A percentile compares a stretch with the other conserved stretches of the same genome.
phyloP scores from a whole-genome alignment of 495 filamentous ascomycete species.

The Tuber melanosporum region DNA sequence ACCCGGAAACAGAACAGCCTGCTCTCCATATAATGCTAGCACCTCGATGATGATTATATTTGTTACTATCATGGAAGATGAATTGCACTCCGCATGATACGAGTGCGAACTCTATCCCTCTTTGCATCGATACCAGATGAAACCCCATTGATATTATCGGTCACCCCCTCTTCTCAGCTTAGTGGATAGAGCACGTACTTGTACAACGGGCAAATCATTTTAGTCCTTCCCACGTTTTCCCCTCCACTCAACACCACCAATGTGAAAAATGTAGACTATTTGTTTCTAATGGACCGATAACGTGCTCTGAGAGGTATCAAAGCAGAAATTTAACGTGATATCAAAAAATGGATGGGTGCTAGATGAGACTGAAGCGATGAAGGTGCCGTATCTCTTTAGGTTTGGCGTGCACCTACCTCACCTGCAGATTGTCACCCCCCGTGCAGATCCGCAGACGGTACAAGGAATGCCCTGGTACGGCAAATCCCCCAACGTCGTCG shows the following conservation, averaged over 20 bases:
- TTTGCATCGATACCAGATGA: background rate
- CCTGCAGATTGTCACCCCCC: conserved; percentile 8
- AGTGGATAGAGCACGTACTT: background rate
- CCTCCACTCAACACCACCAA: background rate
- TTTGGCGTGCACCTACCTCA: background rate
- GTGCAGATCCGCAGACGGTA: conserved; percentile 21
- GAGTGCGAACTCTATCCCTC: background rate
- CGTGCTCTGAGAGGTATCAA: background rate
- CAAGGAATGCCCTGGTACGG: conserved; percentile 15
- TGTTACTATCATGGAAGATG: background rate
- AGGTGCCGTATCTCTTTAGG: background rate
- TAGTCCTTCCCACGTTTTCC: background rate
- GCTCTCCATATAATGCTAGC: background rate
- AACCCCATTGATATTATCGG: background rate
- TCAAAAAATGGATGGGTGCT: background rate
- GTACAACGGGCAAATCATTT: background rate
- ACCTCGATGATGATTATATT: background rate
- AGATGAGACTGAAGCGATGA: background rate
- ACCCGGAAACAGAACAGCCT: background rate
- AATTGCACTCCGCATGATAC: background rate
- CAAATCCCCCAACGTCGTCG: conserved; percentile 7
- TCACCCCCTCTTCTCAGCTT: background rate
- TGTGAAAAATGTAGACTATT: background rate
- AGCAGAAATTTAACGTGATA: background rate
- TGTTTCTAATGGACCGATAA: background rate